Evolutionary conservation across 441 rosid species (phyloP).

Genomic region (Viola pubescens): DNA sequence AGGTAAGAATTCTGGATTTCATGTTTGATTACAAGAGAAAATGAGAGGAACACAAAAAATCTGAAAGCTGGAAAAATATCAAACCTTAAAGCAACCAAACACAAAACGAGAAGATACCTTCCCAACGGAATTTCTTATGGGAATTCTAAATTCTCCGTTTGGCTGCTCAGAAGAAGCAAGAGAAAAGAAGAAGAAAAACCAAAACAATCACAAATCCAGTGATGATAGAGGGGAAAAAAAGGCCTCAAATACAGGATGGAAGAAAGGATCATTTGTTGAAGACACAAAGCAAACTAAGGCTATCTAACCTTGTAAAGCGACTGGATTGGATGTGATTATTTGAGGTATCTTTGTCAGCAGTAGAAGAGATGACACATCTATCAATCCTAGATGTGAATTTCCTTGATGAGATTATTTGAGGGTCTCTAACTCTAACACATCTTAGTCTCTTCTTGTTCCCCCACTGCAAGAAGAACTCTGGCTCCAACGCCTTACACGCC

Average conservation of each 20-base stretch:
- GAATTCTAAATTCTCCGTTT: constrained; percentile 15
- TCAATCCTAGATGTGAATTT: constrained; percentile 42
- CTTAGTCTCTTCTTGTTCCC: constrained; percentile 65
- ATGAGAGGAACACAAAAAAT: constrained; percentile 1
- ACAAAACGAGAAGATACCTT: constrained; percentile 2
- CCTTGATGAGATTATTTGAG: constrained; percentile 37
- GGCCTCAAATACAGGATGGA: background rate
- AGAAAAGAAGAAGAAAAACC: background rate
- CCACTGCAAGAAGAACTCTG: constrained; percentile 61
- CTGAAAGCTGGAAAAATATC: background rate
- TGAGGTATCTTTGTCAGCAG: constrained; percentile 38
- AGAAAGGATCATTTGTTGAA: background rate
- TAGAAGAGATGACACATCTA: constrained; percentile 26
- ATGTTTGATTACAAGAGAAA: constrained; percentile 18
- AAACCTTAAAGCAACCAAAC: constrained; percentile 14
- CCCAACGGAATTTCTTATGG: constrained; percentile 14
- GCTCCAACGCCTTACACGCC: constrained; percentile 44
- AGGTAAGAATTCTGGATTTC: background rate
- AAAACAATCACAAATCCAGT: background rate
- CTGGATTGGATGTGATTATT: constrained; percentile 32
- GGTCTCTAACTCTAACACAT: constrained; percentile 65
- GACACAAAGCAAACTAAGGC: background rate
- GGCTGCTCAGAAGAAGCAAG: constrained; percentile 22
- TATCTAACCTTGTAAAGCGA: constrained; percentile 53
- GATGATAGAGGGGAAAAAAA: background rate